These are phyloP conservation scores for Sesbania bispinosa DNA, from an alignment of 306 rosid genomes.

Conservation along the genomic window DNA sequence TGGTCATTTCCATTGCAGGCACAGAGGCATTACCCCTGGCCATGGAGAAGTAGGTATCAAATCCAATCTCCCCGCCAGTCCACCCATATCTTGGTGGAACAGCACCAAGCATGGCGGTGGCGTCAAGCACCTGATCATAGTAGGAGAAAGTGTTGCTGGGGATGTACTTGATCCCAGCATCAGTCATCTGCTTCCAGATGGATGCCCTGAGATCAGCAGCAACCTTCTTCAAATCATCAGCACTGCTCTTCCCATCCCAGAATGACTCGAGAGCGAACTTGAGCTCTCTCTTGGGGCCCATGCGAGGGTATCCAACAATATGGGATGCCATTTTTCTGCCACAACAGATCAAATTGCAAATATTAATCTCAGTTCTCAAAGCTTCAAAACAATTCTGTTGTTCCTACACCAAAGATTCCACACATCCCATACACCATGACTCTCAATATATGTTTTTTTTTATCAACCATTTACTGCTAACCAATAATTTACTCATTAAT, in stretches of 20 bases:
- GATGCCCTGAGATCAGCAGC: conserved; percentile 69
- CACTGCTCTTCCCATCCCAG: conserved; percentile 84
- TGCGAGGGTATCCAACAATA: conserved; percentile 90
- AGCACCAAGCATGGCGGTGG: conserved; percentile 76
- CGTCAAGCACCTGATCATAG: conserved; percentile 85
- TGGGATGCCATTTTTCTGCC: conserved; percentile 82
- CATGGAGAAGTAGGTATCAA: conserved; percentile 85
- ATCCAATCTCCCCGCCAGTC: conserved; percentile 81
- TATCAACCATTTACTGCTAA: neutral
- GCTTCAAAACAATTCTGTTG: neutral
- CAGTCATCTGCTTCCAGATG: conserved; percentile 88
- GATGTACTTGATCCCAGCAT: conserved; percentile 73
- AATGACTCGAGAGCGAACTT: conserved; percentile 83
- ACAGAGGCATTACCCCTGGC: conserved; percentile 83
- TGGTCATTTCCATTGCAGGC: conserved; percentile 96
- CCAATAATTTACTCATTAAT: neutral
- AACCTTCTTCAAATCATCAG: conserved; percentile 76
- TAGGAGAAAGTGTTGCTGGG: conserved; percentile 84
- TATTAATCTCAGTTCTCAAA: conserved; percentile 7
- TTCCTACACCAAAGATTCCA: neutral
- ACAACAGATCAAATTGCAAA: conserved; percentile 21
- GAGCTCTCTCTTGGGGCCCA: conserved; percentile 97
- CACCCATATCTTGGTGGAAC: conserved; percentile 83
- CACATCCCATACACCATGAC: neutral
- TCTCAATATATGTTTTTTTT: neutral